Conservation (phyloP, 2,329 filamentous ascomycete genomes). For the Penicillium polonicum region DNA sequence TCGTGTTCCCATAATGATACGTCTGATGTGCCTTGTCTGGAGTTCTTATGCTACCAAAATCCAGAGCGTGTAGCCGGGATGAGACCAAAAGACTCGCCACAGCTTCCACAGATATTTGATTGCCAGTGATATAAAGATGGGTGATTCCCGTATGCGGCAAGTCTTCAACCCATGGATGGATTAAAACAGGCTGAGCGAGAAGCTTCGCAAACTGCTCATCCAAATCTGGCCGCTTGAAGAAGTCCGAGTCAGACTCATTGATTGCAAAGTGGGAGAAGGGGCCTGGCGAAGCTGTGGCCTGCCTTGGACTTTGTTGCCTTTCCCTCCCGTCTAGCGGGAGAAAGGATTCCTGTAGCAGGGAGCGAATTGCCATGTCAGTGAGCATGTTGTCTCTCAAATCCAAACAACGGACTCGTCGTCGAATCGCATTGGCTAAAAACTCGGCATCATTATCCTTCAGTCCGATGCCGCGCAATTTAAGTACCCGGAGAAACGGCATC, state of each 20-base stretch:
- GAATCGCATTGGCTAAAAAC: constrained; percentile 53
- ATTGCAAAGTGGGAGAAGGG: constrained; percentile 10
- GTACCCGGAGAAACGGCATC: constrained; percentile 53
- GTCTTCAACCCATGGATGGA: constrained; percentile 56
- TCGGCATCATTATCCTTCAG: constrained; percentile 55
- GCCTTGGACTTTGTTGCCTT: constrained; percentile 3
- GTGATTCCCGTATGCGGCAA: constrained; percentile 56
- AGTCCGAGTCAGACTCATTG: constrained; percentile 14
- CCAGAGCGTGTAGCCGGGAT: constrained; percentile 54
- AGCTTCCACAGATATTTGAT: constrained; percentile 56
- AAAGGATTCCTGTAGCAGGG: constrained; percentile 54
- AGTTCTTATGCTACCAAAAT: constrained; percentile 52
- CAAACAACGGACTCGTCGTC: constrained; percentile 53
- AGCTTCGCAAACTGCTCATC: constrained; percentile 53
- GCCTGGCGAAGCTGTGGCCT: constrained; percentile 7
- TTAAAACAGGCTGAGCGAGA: constrained; percentile 51
- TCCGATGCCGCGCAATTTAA: constrained; percentile 56
- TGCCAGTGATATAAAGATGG: constrained; percentile 59
- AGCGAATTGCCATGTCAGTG: constrained; percentile 55
- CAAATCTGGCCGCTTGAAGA: constrained; percentile 30
- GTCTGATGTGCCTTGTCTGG: constrained; percentile 27
- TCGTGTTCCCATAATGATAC: constrained; percentile 11
- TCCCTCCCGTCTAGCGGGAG: constrained; percentile 18
- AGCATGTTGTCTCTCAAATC: constrained; percentile 59
- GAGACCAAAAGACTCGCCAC: constrained; percentile 54